Evolutionary conservation across 2,329 filamentous ascomycete genomes (phyloP), one percentile per base, ranked within the genome.

Genomic region (Trematosphaeria pertusa): DNA sequence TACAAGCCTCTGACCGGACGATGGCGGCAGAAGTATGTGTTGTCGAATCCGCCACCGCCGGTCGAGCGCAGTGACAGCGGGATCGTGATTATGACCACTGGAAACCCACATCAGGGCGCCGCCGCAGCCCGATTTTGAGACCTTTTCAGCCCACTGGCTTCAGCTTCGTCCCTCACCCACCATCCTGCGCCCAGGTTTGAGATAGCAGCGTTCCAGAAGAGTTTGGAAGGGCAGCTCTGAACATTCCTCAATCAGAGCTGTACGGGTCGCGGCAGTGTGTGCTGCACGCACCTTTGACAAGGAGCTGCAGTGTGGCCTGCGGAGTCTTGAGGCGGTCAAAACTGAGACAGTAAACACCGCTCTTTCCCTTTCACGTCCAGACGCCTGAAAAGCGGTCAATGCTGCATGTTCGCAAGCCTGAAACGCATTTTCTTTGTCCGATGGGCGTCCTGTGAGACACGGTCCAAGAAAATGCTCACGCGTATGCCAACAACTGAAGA

Each of bases 41-140:
- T 66, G 65, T 58, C 59, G 53, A 64, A 59, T 58, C 45, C 38
- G 41, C 60, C 61, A 65, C 65, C 64, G 61, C 61, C 58, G 60
- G 56, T 48, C 46, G 42, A 54, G 40, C 48, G 48, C 62, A 59
- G 56, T 50, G 50, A 56, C 52, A 52, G 52, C 38, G 51, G 48
- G 43, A 37, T 34, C 41, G 31, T 35, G 35, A 37, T 52, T 50
- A 37, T 50, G 43, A 42, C 48, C 38, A 40, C 32, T 50, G 47
- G 47, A 32, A 32, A 22, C 39, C 26, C 41, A 50, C 51, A 58
- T 55, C 34, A 44, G 28, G 15, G 43, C 35, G 28, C 47, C 33
- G 12, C 42, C 30, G 31, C 24, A 36, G 50, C 28, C 49, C 54
- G 34, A 32, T 51, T 38, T 46, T 19, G 43, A 45, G 20, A 40